These are phyloP conservation scores for Epichloe sibirici DNA, from an alignment of 2,329 filamentous ascomycete genomes.

Conservation along the genomic window DNA sequence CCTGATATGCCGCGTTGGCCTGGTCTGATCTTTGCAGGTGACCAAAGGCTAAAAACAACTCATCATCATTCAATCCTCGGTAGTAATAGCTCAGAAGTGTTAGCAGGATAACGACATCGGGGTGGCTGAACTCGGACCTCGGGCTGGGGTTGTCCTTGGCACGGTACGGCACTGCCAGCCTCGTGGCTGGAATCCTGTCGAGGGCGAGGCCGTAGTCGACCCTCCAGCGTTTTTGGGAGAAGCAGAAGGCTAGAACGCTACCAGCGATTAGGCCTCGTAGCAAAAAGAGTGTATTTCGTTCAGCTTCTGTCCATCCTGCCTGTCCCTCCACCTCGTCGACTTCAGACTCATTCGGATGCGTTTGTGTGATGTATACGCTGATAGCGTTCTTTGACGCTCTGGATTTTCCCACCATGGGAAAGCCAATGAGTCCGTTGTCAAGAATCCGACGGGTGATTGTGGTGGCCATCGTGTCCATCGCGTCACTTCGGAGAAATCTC, in stretches of 20 bases:
- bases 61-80: conserved; percentile 36
- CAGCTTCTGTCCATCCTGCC: conserved; percentile 19
- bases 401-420: conserved; percentile 29
- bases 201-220: conserved; percentile 48
- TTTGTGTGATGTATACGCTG: conserved; percentile 31
- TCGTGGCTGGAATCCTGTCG: conserved; percentile 20
- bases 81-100: conserved; percentile 47
- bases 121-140: conserved; percentile 50
- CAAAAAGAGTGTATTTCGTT: conserved; percentile 26
- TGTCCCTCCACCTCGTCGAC: conserved; percentile 23
- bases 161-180: conserved; percentile 44
- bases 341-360: conserved; percentile 14
- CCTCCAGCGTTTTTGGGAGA: conserved; percentile 45
- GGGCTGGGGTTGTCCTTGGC: conserved; percentile 45
- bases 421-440: conserved; percentile 23
- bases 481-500: conserved; percentile 12
- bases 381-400: conserved; percentile 19
- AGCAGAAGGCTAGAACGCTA: conserved; percentile 37
- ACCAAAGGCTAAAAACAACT: conserved; percentile 35
- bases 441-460: conserved; percentile 14
- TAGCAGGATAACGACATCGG: conserved; percentile 43
- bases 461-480: neutral
- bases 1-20: conserved; percentile 35
- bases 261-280: conserved; percentile 41
- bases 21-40: conserved; percentile 40